Conservation (phyloP, 176 grass and related monocot species). For the Eremochloa ophiuroides region DNA sequence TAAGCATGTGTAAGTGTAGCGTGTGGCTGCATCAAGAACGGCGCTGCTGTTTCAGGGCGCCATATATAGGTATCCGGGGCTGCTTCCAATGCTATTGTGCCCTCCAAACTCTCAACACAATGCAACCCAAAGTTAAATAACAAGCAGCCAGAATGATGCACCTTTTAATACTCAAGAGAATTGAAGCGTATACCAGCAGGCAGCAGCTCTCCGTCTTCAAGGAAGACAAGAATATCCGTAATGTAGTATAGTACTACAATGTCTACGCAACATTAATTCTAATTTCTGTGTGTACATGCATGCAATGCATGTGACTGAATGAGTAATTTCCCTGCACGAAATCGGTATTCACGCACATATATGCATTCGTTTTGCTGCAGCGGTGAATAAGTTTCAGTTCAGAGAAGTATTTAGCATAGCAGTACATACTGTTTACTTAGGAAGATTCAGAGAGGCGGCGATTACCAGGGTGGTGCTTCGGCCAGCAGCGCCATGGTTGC, state of each 20-base stretch:
- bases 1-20: not conserved
- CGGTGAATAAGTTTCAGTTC: not conserved
- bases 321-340: too few species aligned
- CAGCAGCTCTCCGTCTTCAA: not conserved
- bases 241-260: not conserved
- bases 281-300: not conserved
- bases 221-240: not conserved
- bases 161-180: not conserved
- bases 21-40: slow-evolving; percentile 3
- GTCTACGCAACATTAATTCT: not conserved
- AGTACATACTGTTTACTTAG: not conserved
- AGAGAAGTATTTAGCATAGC: not conserved
- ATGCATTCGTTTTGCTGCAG: too few species aligned
- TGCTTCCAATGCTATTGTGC: slow-evolving; percentile 6
- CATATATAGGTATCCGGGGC: not conserved
- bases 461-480: not conserved
- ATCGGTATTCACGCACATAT: too few species aligned
- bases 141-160: not conserved
- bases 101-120: not conserved
- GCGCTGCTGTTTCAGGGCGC: not conserved
- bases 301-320: too few species aligned
- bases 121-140: not conserved
- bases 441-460: not conserved
- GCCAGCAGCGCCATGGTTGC: not conserved
- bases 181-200: not conserved